Evolutionary conservation across 805 yeast genomes (phyloP), one percentile per base, ranked within the genome.

Genomic region (Ogataea salicorniae): DNA sequence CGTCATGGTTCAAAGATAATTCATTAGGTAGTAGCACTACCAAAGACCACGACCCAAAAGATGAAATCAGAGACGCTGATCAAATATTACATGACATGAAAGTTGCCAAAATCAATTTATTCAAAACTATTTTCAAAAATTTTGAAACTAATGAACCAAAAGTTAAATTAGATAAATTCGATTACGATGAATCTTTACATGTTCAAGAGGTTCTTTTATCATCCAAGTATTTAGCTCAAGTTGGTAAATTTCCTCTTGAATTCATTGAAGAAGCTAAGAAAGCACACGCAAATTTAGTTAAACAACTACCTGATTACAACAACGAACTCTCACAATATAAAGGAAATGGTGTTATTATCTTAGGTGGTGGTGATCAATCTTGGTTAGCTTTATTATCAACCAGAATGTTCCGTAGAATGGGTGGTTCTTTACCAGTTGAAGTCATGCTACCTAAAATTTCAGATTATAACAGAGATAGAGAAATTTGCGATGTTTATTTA

Each of bases 331-430:
- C 51, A 39, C 53, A 51, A 20, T 56, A 53, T 39, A 46, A 39
- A 37, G 80, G 82, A 2, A 69, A 74, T 51, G 91, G 90, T 18
- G 81, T 83, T 23, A 82, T 84, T 1, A 80, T 79, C 46, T 79
- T 83, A 18, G 91, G 88, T 41, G 88, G 89, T 8, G 85, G 88
- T 13, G 63, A 71, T 22, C 70, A 70, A 41, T 81, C 85, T 45
- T 76, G 87, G 77, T 64, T 83, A 40, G 74, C 87, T 2, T 65
- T 81, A 17, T 58, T 81, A 5, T 75, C 84, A 8, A 70, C 84
- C 33, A 71, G 76, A 58, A 67, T 72, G 56, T 63, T 75, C 23
- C 66, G 80, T 49, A 74, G 69, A 48, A 62, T 73, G 47, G 79
- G 77, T 4, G 76, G 79, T 1, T 55, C 64, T 38, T 52, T 75